Evolutionary conservation across 257 asterid genomes (phyloP).

Genomic region (Solanum pennellii): DNA sequence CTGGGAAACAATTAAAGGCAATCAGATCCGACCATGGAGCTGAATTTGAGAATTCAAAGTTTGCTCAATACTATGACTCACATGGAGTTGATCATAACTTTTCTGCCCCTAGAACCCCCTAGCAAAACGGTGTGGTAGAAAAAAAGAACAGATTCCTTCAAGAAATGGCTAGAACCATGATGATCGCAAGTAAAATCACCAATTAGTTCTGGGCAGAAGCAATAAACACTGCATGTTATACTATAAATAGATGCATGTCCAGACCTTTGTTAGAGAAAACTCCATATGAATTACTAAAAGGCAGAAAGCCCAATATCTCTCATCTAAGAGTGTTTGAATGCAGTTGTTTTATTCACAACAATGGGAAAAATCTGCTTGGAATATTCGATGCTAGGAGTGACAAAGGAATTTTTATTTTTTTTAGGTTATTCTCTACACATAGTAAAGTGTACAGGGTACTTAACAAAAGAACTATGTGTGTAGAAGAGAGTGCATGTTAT

Average conservation of each 20-base stretch:
- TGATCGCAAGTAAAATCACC: not conserved
- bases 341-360: not conserved
- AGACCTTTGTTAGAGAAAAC: not conserved
- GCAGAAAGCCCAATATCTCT: not conserved
- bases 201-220: not conserved
- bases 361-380: not conserved
- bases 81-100: not conserved
- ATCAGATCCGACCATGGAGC: not conserved
- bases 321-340: not conserved
- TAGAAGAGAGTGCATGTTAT: not conserved
- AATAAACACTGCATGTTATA: not conserved
- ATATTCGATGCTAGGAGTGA: not conserved
- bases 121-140: not conserved
- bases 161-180: not conserved
- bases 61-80: not conserved
- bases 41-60: not conserved
- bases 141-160: not conserved
- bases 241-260: not conserved
- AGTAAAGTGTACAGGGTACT: not conserved
- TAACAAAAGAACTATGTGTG: not conserved
- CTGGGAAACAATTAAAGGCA: too few relatives aligned
- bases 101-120: not conserved
- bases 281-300: not conserved
- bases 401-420: not conserved
- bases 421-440: not conserved